Conservation (phyloP, 352 stramenopile species). For the Pythium folliculosum region DNA sequence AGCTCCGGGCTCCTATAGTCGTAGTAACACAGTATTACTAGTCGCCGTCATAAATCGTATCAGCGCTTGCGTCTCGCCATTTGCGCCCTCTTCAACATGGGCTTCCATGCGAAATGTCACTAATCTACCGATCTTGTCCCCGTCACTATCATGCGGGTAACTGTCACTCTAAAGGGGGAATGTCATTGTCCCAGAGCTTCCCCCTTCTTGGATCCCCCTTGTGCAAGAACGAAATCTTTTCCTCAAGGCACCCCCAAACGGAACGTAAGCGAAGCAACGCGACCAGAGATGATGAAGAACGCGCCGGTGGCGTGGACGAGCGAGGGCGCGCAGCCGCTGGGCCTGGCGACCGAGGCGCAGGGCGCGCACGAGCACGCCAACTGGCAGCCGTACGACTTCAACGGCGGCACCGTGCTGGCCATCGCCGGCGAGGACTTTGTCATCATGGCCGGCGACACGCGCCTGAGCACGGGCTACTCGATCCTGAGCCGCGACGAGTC, state of each 20-base stretch:
- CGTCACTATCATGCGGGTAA: background rate
- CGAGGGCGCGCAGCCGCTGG: slow-evolving; percentile 50
- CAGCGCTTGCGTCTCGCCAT: background rate
- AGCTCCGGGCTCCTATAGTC: slow-evolving; percentile 6
- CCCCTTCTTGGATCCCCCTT: slow-evolving; percentile 13
- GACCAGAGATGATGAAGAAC: slow-evolving; percentile 35
- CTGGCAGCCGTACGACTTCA: slow-evolving; percentile 88
- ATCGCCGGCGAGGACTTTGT: slow-evolving; percentile 96
- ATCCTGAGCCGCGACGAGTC: slow-evolving; percentile 95
- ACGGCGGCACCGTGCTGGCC: slow-evolving; percentile 86
- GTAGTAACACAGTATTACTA: background rate
- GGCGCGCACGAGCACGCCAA: slow-evolving; percentile 43
- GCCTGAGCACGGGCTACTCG: slow-evolving; percentile 96
- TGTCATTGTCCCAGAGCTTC: slow-evolving; percentile 10
- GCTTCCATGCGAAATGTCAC: slow-evolving; percentile 16
- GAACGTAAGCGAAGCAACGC: slow-evolving; percentile 20
- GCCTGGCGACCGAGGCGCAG: slow-evolving; percentile 34
- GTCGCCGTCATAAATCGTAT: background rate
- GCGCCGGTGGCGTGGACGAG: slow-evolving; percentile 68
- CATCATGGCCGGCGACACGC: slow-evolving; percentile 95
- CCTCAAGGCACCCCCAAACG: background rate
- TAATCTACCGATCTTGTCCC: slow-evolving; percentile 15
- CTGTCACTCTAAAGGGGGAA: background rate
- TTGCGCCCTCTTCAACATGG: background rate
- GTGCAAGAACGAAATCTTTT: slow-evolving; percentile 20